phyloP scores from a whole-genome alignment of 2,329 filamentous ascomycete genomes.

The Pseudofabraea citricarpa region DNA sequence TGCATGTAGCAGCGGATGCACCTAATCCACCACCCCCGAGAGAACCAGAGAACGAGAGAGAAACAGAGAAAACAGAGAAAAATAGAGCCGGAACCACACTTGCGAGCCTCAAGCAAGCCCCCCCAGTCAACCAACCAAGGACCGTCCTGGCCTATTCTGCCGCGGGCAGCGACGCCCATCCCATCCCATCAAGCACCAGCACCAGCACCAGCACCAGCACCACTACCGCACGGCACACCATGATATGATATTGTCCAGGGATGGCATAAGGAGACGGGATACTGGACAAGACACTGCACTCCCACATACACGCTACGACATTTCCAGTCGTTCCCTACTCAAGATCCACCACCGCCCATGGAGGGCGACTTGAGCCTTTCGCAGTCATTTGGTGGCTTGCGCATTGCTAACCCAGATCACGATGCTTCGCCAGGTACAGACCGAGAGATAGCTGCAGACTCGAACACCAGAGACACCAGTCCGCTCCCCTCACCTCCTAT shows the following conservation, averaged over 20 bases:
- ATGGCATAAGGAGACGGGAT: neutral
- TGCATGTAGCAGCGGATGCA: no score
- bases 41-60: no score
- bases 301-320: slow-evolving; percentile 2
- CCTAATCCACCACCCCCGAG: no score
- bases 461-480: slow-evolving; percentile 12
- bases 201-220: no score
- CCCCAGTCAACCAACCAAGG: neutral
- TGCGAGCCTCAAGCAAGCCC: no score
- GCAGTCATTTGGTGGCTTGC: slow-evolving; percentile 85
- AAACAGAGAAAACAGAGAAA: no score
- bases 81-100: no score
- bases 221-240: neutral
- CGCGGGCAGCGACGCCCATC: neutral
- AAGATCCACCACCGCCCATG: slow-evolving; percentile 47
- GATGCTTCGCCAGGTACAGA: slow-evolving; percentile 21
- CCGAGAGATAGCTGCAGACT: slow-evolving; percentile 21
- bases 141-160: neutral
- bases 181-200: no score
- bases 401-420: slow-evolving; percentile 95
- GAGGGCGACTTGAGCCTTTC: slow-evolving; percentile 90
- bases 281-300: neutral
- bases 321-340: slow-evolving; percentile 1
- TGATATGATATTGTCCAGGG: slow-evolving; percentile 2
- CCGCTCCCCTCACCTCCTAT: slow-evolving; percentile 8